Base-by-base conservation (phyloP, 2,329 filamentous ascomycete genomes). In the Aspergillus jensenii region DNA sequence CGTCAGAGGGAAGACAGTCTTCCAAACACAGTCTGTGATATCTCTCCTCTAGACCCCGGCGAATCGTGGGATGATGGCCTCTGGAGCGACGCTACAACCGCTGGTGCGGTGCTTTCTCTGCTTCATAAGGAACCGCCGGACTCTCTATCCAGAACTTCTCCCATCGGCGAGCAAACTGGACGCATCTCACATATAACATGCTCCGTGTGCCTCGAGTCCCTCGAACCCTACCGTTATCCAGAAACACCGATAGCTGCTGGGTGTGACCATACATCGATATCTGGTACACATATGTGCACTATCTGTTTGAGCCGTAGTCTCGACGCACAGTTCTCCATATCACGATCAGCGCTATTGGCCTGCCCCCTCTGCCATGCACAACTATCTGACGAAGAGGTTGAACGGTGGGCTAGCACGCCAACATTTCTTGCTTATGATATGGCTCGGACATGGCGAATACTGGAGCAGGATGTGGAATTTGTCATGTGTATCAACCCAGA, bases 61-160 rank as follows among this genome's bases (percentile, higher is more conserved):
- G 33, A 25, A 44, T 33, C 46, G 11, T 47, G 43, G 52, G 45
- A 41, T n/a, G 50, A 49, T 37, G 48, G 25, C 12, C 53, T 48
- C 51, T 65, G 62, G 62, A 63, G 58, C 23, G 62, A 65, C 51
- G 62, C 59, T 11, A 47, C 44, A 27, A 65, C 62, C 14, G 62
- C 62, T 21, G 48, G 56, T 31, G 56, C 55, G 14, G 62, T 65
- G 4, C 61, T 63, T 33, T 61, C 60, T 43, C 40, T 64, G 27
- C 60, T 64, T 27, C 62, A 58, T 6, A 63, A 58, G 19, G 59
- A 64, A 23, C 56, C 61, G 3, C 33, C 57, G 19, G 39, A 14
- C 9, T 37, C 59, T 23, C 54, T 54, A 7, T 57, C 48, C 9
- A 31, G 21, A 17, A 23, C 40, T 3, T 12, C 31, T 9, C 40